Percentiles rank a stretch among this genome's conserved stretches.
Conservation (phyloP, 306 rosid genomes). For the Morella rubra region DNA sequence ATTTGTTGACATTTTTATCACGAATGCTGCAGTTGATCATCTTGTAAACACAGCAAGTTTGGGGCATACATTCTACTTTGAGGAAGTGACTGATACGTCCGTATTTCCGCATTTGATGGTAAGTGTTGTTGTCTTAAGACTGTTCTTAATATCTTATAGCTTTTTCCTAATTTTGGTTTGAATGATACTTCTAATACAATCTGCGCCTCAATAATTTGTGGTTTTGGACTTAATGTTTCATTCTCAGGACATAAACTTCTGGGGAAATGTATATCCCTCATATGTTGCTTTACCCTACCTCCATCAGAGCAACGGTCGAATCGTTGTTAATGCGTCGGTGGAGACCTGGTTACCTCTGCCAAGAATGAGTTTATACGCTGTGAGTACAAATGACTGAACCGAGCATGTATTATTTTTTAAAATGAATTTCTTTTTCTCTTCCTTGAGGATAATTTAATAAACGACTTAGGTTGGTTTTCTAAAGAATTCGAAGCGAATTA, state of each 20-base stretch:
- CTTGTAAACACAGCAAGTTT: conserved; percentile 82
- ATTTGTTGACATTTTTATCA: background rate
- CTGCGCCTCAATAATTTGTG: background rate
- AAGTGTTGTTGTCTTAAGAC: background rate
- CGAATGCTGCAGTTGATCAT: conserved; percentile 66
- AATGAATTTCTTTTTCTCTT: no score
- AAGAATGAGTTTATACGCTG: conserved; percentile 85
- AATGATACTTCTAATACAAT: background rate
- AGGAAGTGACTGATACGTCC: conserved; percentile 76
- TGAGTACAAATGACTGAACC: conserved; percentile 33
- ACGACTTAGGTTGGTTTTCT: background rate
- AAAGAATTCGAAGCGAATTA: background rate
- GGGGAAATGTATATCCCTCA: conserved; percentile 92
- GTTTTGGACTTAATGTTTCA: background rate
- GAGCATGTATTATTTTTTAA: background rate
- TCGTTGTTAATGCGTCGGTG: conserved; percentile 69
- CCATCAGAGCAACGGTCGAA: conserved; percentile 65
- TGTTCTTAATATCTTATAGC: background rate
- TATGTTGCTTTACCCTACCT: conserved; percentile 79
- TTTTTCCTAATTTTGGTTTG: background rate
- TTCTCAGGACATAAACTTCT: conserved; percentile 72
- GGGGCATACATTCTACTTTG: conserved; percentile 87
- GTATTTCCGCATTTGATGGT: conserved; percentile 81
- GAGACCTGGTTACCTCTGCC: conserved; percentile 90
- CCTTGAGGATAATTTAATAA: background rate